These are phyloP conservation scores for Talaromyces amestolkiae DNA, from an alignment of 2,329 filamentous ascomycete species.

Conservation along the genomic window DNA sequence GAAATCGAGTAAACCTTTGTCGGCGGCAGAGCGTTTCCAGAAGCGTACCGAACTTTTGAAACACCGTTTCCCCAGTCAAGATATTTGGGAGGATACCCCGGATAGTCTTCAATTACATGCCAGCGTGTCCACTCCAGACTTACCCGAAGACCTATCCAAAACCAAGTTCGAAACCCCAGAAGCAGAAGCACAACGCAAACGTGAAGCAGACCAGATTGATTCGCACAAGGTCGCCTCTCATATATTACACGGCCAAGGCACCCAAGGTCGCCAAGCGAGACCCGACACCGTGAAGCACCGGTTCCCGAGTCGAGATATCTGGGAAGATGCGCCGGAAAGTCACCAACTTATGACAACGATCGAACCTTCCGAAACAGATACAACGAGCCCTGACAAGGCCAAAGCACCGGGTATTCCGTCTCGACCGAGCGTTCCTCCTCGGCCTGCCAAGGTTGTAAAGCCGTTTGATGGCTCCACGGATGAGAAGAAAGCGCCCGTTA, in stretches of 20 bases:
- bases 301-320: constrained; percentile 89
- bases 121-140: constrained; percentile 79
- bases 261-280: constrained; percentile 36
- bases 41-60: constrained; percentile 52
- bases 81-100: constrained; percentile 96
- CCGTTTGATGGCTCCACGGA: constrained; percentile 45
- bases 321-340: constrained; percentile 90
- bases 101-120: constrained; percentile 74
- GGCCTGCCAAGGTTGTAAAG: constrained; percentile 35
- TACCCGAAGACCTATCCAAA: constrained; percentile 47
- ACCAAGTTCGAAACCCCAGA: constrained; percentile 45
- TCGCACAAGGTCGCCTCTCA: constrained; percentile 36
- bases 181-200: constrained; percentile 48
- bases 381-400: constrained; percentile 37
- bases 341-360: constrained; percentile 71
- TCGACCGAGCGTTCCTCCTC: constrained; percentile 24
- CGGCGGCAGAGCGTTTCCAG: constrained; percentile 57
- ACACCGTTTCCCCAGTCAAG: constrained; percentile 85
- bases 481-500: constrained; percentile 49
- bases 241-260: constrained; percentile 30
- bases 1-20: constrained; percentile 54
- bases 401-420: constrained; percentile 33
- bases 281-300: constrained; percentile 60
- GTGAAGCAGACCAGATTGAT: constrained; percentile 40
- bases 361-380: constrained; percentile 51